Evolutionary conservation across 768 basidiomycete species (phyloP).

Genomic region (Fomitopsis serialis): DNA sequence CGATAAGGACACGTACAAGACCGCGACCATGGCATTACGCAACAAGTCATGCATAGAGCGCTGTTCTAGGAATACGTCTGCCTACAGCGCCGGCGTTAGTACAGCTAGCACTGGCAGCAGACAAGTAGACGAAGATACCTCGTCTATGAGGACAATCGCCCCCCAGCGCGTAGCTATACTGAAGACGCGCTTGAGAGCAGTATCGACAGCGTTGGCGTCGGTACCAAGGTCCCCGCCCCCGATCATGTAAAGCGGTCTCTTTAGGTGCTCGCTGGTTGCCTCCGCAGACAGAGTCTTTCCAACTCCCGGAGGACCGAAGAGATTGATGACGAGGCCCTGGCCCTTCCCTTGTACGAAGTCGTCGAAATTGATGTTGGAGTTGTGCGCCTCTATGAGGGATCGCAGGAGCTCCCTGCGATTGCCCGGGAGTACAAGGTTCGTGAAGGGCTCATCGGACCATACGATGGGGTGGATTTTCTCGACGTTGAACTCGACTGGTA

Average conservation of each 20-base stretch:
- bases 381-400: slow-evolving; percentile 24
- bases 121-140: slow-evolving; percentile 14
- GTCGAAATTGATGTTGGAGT: slow-evolving; percentile 13
- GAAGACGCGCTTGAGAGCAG: slow-evolving; percentile 22
- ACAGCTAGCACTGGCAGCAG: slow-evolving; percentile 1
- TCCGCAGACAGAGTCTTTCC: slow-evolving; percentile 25
- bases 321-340: slow-evolving; percentile 27
- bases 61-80: slow-evolving; percentile 69
- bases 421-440: slow-evolving; percentile 24
- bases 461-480: slow-evolving; percentile 45
- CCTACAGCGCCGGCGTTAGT: slow-evolving; percentile 13
- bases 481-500: slow-evolving; percentile 59
- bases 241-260: slow-evolving; percentile 22
- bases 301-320: slow-evolving; percentile 13
- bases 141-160: slow-evolving; percentile 29
- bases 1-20: slow-evolving; percentile 29
- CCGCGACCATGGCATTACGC: slow-evolving; percentile 65
- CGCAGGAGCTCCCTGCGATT: slow-evolving; percentile 24
- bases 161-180: slow-evolving; percentile 28
- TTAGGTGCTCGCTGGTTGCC: slow-evolving; percentile 19
- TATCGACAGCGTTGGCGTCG: slow-evolving; percentile 24
- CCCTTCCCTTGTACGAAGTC: slow-evolving; percentile 32
- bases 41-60: slow-evolving; percentile 54
- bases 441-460: slow-evolving; percentile 27
- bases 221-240: slow-evolving; percentile 29